These are phyloP conservation scores for Saussurea involucrata DNA, from an alignment of 129 eudicot genomes.

Conservation along the genomic window DNA sequence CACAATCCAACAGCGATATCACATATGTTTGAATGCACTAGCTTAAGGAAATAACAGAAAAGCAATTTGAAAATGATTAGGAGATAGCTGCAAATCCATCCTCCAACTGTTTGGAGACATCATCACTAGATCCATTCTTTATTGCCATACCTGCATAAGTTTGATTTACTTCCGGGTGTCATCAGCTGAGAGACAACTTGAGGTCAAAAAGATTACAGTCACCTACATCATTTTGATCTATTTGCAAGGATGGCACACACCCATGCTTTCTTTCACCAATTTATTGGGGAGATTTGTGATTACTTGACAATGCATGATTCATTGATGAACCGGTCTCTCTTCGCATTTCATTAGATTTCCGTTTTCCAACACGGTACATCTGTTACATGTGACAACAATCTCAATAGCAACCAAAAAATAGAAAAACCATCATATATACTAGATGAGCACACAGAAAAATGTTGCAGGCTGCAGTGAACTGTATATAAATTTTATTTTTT, in stretches of 20 bases:
- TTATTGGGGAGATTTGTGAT: background rate
- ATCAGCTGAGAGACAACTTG: background rate
- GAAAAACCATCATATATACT: background rate
- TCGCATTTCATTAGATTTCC: background rate
- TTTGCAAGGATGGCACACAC: background rate
- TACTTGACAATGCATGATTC: background rate
- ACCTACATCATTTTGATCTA: background rate
- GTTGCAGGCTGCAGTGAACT: background rate
- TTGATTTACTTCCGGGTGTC: background rate
- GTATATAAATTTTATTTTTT: too few species aligned
- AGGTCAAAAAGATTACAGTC: background rate
- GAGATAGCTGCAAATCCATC: too few species aligned
- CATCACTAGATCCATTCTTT: background rate
- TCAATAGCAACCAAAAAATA: background rate
- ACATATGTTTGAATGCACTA: background rate
- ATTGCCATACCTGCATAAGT: background rate
- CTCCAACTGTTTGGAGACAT: too few species aligned
- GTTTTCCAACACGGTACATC: background rate
- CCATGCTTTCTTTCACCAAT: background rate
- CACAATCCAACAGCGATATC: too few species aligned
- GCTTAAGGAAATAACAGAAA: background rate
- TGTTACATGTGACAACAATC: background rate
- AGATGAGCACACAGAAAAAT: background rate
- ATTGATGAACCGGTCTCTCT: background rate
- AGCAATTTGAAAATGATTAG: background rate